phyloP scores from a whole-genome alignment of 768 basidiomycete genomes.

The Naganishia onofrii region DNA sequence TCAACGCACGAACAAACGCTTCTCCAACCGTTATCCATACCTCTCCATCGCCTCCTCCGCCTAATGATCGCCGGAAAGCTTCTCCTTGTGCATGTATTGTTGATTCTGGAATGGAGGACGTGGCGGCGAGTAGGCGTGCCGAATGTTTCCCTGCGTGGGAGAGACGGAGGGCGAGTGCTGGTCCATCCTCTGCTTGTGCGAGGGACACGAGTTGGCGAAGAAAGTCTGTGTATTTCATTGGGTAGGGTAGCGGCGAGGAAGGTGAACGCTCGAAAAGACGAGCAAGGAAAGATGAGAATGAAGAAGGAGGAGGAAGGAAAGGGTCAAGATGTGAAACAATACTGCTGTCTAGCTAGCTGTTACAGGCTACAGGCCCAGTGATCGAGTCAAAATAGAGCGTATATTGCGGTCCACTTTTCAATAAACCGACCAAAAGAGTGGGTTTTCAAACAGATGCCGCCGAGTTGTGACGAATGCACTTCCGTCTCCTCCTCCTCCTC shows the following conservation, averaged over 20 bases:
- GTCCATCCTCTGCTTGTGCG: slow-evolving; percentile 10
- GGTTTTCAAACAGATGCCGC: too few relatives aligned
- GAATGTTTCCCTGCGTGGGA: slow-evolving; percentile 10
- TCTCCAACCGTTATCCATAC: slow-evolving; percentile 1
- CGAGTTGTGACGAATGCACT: too few relatives aligned
- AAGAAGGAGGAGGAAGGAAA: too few relatives aligned
- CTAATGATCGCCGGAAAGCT: background rate
- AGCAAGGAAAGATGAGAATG: background rate
- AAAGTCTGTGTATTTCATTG: slow-evolving; percentile 21
- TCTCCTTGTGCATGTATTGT: background rate
- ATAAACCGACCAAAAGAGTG: too few relatives aligned
- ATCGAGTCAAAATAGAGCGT: too few relatives aligned
- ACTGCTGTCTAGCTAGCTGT: too few relatives aligned
- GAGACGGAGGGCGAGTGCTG: slow-evolving; percentile 14
- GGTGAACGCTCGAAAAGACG: background rate
- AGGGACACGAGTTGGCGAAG: slow-evolving; percentile 16
- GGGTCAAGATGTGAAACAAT: too few relatives aligned
- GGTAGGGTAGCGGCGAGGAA: background rate
- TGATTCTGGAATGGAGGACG: slow-evolving; percentile 3
- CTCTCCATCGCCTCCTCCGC: background rate
- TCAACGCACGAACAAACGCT: background rate
- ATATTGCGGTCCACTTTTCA: too few relatives aligned
- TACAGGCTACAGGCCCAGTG: too few relatives aligned
- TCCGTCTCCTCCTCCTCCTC: too few relatives aligned
- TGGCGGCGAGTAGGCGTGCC: background rate